A percentile compares a stretch with the other conserved stretches of the same genome.
Evolutionary conservation across 768 basidiomycete species (phyloP).

Genomic region (Hirschioporus abietinus): DNA sequence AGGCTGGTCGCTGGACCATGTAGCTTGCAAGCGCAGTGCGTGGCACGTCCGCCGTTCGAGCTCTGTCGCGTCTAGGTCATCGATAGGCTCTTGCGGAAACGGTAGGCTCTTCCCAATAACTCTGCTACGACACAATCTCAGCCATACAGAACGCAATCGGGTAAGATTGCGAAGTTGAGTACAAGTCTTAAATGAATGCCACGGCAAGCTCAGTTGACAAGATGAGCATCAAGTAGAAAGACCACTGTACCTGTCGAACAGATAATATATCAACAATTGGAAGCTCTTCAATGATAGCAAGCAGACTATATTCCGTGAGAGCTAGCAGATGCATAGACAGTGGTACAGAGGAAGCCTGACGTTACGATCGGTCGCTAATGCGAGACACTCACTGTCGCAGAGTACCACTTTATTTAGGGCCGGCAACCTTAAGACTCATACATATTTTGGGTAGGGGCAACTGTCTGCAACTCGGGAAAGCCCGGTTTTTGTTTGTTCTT

Average conservation of each 20-base stretch:
- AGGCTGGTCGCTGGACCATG: constrained; percentile 35
- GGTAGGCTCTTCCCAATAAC: constrained; percentile 45
- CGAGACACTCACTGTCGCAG: no score
- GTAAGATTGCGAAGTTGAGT: constrained; percentile 41
- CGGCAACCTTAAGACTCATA: no score
- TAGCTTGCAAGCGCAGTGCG: constrained; percentile 41
- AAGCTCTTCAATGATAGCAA: background rate
- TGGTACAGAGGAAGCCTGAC: background rate
- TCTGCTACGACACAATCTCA: constrained; percentile 37
- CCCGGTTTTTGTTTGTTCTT: no score
- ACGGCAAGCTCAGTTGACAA: background rate
- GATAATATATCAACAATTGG: background rate
- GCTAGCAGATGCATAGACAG: background rate
- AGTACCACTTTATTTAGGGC: no score
- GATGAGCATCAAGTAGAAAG: background rate
- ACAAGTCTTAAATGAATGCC: constrained; percentile 36
- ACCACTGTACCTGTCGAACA: background rate
- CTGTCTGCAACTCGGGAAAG: no score
- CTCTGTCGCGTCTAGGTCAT: constrained; percentile 31
- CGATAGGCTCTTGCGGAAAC: constrained; percentile 36
- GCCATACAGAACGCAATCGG: constrained; percentile 51
- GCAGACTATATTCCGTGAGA: background rate
- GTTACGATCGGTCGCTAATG: no score
- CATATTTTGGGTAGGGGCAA: no score
- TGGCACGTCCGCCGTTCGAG: constrained; percentile 41